Evolutionary conservation across 306 rosid species (phyloP), one percentile per base, ranked within the genome.

Genomic region (Geum urbanum): DNA sequence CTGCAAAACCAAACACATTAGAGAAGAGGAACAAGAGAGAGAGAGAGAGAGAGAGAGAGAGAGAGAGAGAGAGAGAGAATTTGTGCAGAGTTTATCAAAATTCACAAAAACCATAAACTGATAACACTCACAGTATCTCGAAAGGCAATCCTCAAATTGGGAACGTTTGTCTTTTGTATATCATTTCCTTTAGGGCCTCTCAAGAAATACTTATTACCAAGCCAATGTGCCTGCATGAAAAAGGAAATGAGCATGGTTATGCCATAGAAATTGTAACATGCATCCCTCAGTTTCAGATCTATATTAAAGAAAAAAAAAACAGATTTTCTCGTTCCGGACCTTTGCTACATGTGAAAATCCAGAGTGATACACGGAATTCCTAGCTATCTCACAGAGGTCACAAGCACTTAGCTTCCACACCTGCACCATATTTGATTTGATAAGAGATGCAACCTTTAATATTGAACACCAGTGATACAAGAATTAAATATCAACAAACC

Each of bases 371-470:
- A 91, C 97, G 61, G 96, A 89, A 73, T 91, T 89, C 78, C 97
- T 82, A 24, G 91, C 97, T 63, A 91, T 85, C 81, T 91, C 91
- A 20, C 97, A 91, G 49, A 91, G 65, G 73, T 91, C 96, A 76
- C 97, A 89, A 44, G 97, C 83, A 45, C 91, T 84, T 59, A 91
- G 87, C 83, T 89, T 91, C 97, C 96, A 90, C 19, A 90, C 95
- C 95, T 90, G 83, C 72, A 79, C 46, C 44, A 41, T 13, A 22
- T 2, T 55, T 44, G 74, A 66, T 18, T 57, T 54, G 35, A 19
- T 63, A 54, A 45, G 66, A 60, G 53, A 56, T 53, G 55, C 4
- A 8, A 39, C 39, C 72, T 56, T 14, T 20, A 55, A 43, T 52
- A 54, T 27, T 27, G 32, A 27, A 5, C 37, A 16, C 16, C 4